These are phyloP conservation scores for Dimocarpus longan DNA, from an alignment of 345 rosid genomes.

Conservation along the genomic window DNA sequence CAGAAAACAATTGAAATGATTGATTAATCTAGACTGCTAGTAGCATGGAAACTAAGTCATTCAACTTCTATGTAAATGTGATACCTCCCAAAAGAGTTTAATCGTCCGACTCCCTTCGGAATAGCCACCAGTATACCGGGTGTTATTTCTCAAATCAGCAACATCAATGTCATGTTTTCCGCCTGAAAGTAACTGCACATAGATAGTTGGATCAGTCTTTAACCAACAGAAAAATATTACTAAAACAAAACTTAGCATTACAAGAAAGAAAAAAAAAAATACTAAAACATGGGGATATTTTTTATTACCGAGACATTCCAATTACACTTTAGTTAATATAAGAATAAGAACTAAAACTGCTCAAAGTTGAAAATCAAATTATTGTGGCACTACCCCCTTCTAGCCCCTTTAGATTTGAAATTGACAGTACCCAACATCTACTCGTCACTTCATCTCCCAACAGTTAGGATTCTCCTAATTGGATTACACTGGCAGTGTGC, in stretches of 20 bases:
- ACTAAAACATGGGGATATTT: no score
- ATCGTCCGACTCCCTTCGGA: constrained; percentile 81
- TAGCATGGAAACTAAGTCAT: constrained; percentile 5
- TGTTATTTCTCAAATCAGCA: constrained; percentile 74
- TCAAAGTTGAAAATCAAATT: not conserved
- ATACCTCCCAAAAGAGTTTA: constrained; percentile 97
- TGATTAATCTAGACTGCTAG: not conserved
- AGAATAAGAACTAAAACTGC: not conserved
- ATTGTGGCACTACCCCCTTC: not conserved
- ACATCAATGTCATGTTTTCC: constrained; percentile 92
- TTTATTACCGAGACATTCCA: not conserved
- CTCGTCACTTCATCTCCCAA: no score
- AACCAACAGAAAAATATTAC: not conserved
- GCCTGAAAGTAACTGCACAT: constrained; percentile 87
- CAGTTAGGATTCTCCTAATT: no score
- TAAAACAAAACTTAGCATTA: not conserved
- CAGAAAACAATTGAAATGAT: not conserved
- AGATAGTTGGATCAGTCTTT: constrained; percentile 19
- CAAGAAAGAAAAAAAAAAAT: not conserved
- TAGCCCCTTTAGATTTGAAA: not conserved
- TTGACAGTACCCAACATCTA: not conserved
- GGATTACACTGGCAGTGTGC: no score
- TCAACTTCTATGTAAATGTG: constrained; percentile 3
- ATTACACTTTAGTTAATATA: not conserved
- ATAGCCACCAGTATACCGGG: constrained; percentile 93